Evolutionary conservation across 2,329 filamentous ascomycete species (phyloP).

Genomic region (Nemania bipapillata): DNA sequence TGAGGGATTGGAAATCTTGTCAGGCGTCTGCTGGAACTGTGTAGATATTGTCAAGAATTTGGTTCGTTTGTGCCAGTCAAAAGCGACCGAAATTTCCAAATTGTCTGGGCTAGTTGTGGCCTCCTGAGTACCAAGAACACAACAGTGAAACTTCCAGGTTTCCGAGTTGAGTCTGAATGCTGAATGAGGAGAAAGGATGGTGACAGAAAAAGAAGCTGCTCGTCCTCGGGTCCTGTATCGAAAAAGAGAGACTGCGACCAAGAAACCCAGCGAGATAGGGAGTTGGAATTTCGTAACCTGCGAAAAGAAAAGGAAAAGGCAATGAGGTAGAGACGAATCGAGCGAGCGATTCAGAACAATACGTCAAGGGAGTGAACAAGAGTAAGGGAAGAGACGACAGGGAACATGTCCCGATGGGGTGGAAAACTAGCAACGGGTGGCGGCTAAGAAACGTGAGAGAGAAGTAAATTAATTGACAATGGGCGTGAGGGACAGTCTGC

Average conservation of each 20-base stretch:
- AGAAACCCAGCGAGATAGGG: conserved; percentile 39
- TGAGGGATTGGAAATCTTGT: conserved; percentile 4
- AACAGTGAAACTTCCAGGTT: conserved; percentile 53
- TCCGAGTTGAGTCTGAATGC: conserved; percentile 42
- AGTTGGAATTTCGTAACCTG: conserved; percentile 46
- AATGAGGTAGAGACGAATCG: conserved; percentile 34
- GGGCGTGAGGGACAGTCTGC: conserved; percentile 34
- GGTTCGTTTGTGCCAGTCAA: background rate
- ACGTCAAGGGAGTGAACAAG: conserved; percentile 43
- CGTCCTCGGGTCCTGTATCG: conserved; percentile 30
- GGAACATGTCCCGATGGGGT: conserved; percentile 41
- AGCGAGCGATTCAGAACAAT: conserved; percentile 34
- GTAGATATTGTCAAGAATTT: conserved; percentile 25
- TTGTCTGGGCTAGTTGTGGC: background rate
- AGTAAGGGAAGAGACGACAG: conserved; percentile 43
- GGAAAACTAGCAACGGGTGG: conserved; percentile 29
- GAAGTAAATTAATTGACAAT: conserved; percentile 38
- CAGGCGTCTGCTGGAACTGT: conserved; percentile 26
- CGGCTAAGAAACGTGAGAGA: conserved; percentile 31
- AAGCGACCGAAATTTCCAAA: background rate
- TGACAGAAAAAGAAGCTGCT: conserved; percentile 29
- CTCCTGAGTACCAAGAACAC: conserved; percentile 40
- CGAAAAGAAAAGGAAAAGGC: conserved; percentile 37
- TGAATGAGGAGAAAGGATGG: conserved; percentile 41
- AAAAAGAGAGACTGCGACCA: conserved; percentile 44